phyloP scores from a whole-genome alignment of 768 basidiomycete genomes.

The Pisolithus orientalis region DNA sequence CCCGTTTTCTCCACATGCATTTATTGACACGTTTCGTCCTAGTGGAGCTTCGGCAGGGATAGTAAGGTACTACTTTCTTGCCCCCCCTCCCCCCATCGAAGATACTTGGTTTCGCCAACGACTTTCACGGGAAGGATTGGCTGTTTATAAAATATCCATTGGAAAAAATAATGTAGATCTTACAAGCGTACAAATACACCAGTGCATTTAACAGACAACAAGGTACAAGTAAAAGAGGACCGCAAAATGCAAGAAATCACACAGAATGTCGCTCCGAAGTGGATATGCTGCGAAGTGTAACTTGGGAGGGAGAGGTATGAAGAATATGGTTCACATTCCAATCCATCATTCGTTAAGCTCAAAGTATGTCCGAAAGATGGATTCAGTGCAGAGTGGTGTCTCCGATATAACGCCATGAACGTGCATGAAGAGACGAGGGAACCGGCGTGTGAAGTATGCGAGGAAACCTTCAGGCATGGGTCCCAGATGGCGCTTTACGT shows the following conservation, averaged over 20 bases:
- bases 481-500: conserved; percentile 83
- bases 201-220: conserved; percentile 1
- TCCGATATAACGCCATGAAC: conserved; percentile 78
- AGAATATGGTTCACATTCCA: conserved; percentile 2
- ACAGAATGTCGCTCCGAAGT: not conserved
- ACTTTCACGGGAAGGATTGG: not conserved
- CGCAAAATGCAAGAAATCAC: not conserved
- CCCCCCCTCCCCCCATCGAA: no score
- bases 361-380: conserved; percentile 90
- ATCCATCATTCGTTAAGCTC: conserved; percentile 48
- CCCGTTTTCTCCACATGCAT: not conserved
- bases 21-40: not conserved
- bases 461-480: conserved; percentile 91
- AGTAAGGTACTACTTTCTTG: conserved; percentile 2
- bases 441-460: conserved; percentile 89
- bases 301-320: not conserved
- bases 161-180: not conserved
- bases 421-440: conserved; percentile 86
- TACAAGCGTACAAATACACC: conserved; percentile 8
- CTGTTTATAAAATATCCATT: conserved; percentile 1
- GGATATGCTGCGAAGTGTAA: not conserved
- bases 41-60: not conserved
- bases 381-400: conserved; percentile 70
- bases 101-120: no score
- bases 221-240: conserved; percentile 6